Evolutionary conservation across 495 filamentous ascomycete species (phyloP), one percentile per base, ranked within the genome.

Genomic region (Trichocladium antarcticum): DNA sequence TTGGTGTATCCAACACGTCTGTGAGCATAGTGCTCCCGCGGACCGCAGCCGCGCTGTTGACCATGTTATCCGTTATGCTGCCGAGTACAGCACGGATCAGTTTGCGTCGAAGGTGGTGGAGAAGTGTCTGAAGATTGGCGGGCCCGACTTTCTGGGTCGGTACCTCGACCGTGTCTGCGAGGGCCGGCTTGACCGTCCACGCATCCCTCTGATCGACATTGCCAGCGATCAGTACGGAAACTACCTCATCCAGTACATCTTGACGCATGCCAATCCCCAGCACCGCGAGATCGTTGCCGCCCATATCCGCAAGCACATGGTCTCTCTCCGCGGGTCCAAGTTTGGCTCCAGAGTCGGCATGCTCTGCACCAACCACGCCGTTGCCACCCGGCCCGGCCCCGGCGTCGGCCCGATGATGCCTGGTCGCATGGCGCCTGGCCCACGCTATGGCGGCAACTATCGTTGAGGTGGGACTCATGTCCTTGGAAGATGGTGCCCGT

Each of bases 1-100:
- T 61, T 98, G 92, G 92, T 98, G 92, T 68, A 97, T 98, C 57
- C 92, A 98, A 66, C 92, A 98, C 67, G 89, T 98, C 61, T 98
- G 92, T 69, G 92, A 98, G 62, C 93, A 98, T 64, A 93, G 92
- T 32, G 81, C 84, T 51, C 87, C 89, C 22, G 81, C 81, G 48
- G 92, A 98, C 63, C 88, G 89, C 60, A 93, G 81, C 67, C 81
- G 87, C 54, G 92, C 92, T 21, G 82, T 95, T 57, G 93, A 97
- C 58, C 90, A 95, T 65, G 87, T 97, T 53, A 81, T 97, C 55
- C 83, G 81, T 54, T 89, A 87, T 70, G 84, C 89, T 20, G 83
- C 87, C 21, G 89, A 96, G 65, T 98, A 97, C 68, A 96, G 89
- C 69, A 95, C 94, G 83, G 92, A 98, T 60, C 92, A 98, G 65